Evolutionary conservation across 2,329 filamentous ascomycete species (phyloP), one percentile per base, ranked within the genome.

Genomic region (Beauveria rudraprayagi): DNA sequence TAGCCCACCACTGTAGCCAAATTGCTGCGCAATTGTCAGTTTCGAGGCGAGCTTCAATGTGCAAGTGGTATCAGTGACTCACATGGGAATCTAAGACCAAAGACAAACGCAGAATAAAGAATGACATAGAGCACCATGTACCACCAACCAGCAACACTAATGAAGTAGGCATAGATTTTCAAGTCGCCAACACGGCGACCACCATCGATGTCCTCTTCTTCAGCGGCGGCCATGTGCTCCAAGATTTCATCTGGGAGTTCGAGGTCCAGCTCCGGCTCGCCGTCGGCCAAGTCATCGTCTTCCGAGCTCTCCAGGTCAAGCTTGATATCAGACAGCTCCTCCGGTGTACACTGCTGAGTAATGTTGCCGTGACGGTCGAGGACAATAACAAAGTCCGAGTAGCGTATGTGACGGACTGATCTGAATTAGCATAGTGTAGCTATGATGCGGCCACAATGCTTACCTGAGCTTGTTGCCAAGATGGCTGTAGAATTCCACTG

Each of bases 1-100:
- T 65, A 9, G 66, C 64, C 67, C 67, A 69, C 66, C 67, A 67
- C 57, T 69, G 66, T 16, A 69, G 51, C 67, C 67, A 69, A 14
- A 69, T 57, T 10, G 66, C 67, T 68, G 16, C 19, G 7, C 16
- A 17, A 43, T 51, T 22, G 47, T 62, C n/a, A 56, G 51, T 40
- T 17, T 48, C 10, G 19, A 14, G 44, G 19, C 2, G 56, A 55
- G 30, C 52, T 19, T 37, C 30, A 34, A 19, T 43, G 40, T 5
- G 28, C 30, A 24, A 0, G 55, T 22, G 46, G 30, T 19, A 30
- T 37, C 1, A 47, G 47, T 8, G 44, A 44, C 65, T 40, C 56
- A 67, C 65, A 64, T 19, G 66, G 66, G 22, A 68, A 68, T 26
- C 57, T 64, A 40, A 66, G 56, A 14, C 66, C 65, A 22, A 66